phyloP scores from a whole-genome alignment of 495 filamentous ascomycete species.

The Penicillium riverlandense region DNA sequence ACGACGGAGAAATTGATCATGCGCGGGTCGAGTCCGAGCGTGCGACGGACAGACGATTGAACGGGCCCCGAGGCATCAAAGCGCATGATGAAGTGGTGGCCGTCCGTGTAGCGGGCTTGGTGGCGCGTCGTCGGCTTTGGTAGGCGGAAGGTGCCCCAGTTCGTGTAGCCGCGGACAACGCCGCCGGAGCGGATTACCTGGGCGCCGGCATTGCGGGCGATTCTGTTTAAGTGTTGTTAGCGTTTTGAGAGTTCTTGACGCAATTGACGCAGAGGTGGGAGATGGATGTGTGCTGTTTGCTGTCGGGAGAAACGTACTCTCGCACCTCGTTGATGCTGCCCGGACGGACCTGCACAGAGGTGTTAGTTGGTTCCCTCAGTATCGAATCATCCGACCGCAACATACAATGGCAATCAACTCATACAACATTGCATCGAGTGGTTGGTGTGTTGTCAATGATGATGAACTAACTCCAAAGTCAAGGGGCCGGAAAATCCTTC shows the following conservation, averaged over 20 bases:
- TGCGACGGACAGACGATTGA: conserved; percentile 65
- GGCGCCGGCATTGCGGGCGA: conserved; percentile 78
- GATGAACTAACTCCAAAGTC: too few relatives aligned
- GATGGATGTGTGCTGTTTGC: not conserved
- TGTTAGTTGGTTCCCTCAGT: too few relatives aligned
- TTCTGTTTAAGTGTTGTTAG: conserved; percentile 37
- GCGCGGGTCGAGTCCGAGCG: conserved; percentile 78
- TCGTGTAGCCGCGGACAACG: conserved; percentile 84
- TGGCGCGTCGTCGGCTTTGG: conserved; percentile 67
- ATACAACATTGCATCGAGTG: conserved; percentile 69
- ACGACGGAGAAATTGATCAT: conserved; percentile 83
- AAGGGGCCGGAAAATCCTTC: conserved; percentile 13
- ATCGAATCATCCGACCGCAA: conserved; percentile 3
- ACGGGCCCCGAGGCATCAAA: conserved; percentile 69
- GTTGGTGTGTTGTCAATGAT: conserved; percentile 1
- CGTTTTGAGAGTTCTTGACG: conserved; percentile 1
- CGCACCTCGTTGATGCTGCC: conserved; percentile 85
- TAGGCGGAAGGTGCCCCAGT: conserved; percentile 88
- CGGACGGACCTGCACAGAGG: conserved; percentile 65
- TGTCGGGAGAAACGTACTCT: conserved; percentile 56
- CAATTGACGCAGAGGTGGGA: not conserved
- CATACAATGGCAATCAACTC: conserved; percentile 92
- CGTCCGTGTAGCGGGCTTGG: conserved; percentile 69
- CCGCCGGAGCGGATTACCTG: conserved; percentile 79
- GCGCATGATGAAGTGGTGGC: conserved; percentile 97